Evolutionary conservation across 805 yeast genomes (phyloP).

Genomic region (Spathaspora boniae): DNA sequence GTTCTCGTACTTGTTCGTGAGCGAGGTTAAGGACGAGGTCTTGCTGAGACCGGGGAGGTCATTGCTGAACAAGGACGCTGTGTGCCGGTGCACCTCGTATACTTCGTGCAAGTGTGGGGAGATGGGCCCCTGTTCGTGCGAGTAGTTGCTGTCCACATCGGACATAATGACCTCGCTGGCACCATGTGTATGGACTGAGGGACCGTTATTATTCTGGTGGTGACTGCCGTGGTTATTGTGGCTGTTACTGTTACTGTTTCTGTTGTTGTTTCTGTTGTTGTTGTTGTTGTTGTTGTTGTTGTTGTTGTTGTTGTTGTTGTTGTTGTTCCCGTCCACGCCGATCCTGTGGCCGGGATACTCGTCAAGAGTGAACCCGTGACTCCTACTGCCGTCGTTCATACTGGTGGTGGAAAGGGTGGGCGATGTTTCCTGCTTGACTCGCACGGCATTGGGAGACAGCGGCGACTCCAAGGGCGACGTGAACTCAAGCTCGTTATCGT

Average conservation of each 20-base stretch:
- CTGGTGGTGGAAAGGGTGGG: constrained; percentile 2
- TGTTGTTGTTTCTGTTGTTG: no score
- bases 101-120: constrained; percentile 4
- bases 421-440: constrained; percentile 3
- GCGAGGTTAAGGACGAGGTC: constrained; percentile 13
- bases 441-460: background rate
- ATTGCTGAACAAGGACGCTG: constrained; percentile 7
- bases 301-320: background rate
- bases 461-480: constrained; percentile 1
- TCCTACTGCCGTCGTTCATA: background rate
- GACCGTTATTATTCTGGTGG: no score
- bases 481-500: no score
- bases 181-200: no score
- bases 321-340: constrained; percentile 1
- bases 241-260: no score
- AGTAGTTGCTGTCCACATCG: no score
- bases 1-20: constrained; percentile 26
- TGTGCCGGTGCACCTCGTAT: constrained; percentile 3
- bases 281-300: constrained; percentile 2
- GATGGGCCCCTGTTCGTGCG: constrained; percentile 4
- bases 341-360: background rate
- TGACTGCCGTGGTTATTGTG: no score
- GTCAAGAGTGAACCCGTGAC: background rate
- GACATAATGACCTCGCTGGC: no score
- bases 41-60: constrained; percentile 6